Conservation (phyloP, 768 basidiomycete genomes). For the Porpolomopsis calyptriformis region DNA sequence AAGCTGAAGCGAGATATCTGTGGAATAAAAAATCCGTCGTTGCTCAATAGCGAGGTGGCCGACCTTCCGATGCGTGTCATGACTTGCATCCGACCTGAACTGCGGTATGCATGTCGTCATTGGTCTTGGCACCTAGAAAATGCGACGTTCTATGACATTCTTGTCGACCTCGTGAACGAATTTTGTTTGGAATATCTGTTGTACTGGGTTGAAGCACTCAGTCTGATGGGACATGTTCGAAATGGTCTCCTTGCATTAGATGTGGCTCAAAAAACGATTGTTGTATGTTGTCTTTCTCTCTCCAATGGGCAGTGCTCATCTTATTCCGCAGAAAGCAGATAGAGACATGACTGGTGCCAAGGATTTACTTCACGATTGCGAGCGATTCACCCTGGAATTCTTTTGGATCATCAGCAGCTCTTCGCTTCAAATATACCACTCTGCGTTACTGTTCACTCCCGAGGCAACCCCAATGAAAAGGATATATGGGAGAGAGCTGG, state of each 20-base stretch:
- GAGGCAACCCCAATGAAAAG: not conserved
- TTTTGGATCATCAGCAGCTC: not conserved
- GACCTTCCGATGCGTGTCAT: not conserved
- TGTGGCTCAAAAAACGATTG: not conserved
- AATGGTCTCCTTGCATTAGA: not conserved
- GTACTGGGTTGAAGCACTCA: not conserved
- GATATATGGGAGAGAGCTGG: not conserved
- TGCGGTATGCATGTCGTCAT: not conserved
- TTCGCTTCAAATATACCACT: slow-evolving; percentile 3
- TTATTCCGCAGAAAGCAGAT: not conserved
- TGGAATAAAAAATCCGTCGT: not conserved
- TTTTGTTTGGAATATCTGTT: not conserved
- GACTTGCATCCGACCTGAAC: not conserved
- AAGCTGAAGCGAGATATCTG: not conserved
- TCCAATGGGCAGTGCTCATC: not conserved
- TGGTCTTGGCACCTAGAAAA: not conserved
- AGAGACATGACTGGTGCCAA: not conserved
- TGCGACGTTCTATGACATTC: not conserved
- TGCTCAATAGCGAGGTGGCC: not conserved
- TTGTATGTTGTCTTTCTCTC: not conserved
- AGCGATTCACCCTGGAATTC: not conserved
- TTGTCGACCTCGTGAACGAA: not conserved
- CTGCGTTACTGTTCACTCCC: slow-evolving; percentile 1
- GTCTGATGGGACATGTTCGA: not conserved
- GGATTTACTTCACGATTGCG: not conserved